Evolutionary conservation across 202 grass and related monocot species (phyloP).

Genomic region (Zizania palustris): DNA sequence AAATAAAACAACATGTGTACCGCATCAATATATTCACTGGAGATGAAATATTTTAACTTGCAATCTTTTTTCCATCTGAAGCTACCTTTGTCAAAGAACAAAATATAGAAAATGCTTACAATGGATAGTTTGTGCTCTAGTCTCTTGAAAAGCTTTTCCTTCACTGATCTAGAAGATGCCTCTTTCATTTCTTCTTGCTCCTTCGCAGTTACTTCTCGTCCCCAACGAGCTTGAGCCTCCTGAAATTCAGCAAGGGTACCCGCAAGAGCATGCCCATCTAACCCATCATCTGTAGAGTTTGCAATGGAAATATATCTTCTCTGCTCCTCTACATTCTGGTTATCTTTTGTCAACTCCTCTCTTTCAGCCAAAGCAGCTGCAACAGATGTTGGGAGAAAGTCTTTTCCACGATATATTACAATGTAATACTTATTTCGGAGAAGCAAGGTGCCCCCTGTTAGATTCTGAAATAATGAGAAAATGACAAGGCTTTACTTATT

Average conservation of each 20-base stretch:
- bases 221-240: slow-evolving; percentile 85
- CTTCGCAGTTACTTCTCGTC: slow-evolving; percentile 73
- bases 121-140: slow-evolving; percentile 87
- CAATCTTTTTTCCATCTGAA: neutral
- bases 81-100: slow-evolving; percentile 15
- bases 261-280: slow-evolving; percentile 70
- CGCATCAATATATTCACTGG: neutral
- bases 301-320: slow-evolving; percentile 50
- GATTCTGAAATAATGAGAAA: slow-evolving; percentile 47
- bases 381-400: slow-evolving; percentile 81
- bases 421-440: slow-evolving; percentile 99
- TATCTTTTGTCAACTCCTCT: slow-evolving; percentile 85
- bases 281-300: slow-evolving; percentile 47
- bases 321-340: slow-evolving; percentile 82
- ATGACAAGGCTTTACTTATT: slow-evolving; percentile 26
- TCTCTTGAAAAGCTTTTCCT: slow-evolving; percentile 69
- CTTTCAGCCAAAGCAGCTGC: slow-evolving; percentile 81
- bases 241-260: slow-evolving; percentile 96
- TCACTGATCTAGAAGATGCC: slow-evolving; percentile 75
- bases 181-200: slow-evolving; percentile 90
- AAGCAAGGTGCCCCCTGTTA: slow-evolving; percentile 91
- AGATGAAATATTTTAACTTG: slow-evolving; percentile 10
- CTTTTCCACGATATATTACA: slow-evolving; percentile 98
- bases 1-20: neutral
- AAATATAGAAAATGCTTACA: slow-evolving; percentile 58